Evolutionary conservation across 129 eudicot species (phyloP), one percentile per base, ranked within the genome.

Genomic region (Pulicaria dysenterica): DNA sequence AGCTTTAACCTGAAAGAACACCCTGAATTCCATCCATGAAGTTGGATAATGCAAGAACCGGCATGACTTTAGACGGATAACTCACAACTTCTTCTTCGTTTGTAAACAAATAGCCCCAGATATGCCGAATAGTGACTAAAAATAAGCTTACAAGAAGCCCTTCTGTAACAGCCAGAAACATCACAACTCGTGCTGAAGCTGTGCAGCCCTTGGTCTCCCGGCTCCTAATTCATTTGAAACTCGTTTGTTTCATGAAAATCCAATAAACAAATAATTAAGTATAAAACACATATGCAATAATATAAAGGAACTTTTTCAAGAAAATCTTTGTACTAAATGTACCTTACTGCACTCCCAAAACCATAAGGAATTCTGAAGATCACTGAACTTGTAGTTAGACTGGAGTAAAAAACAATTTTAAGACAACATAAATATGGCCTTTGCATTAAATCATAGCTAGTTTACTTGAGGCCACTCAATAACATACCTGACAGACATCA

Each of bases 161-260:
- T 50, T 81, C 83, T 46, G 41, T 53, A 34, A 84, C 51, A 15
- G 82, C 83, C 13, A 78, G 41, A 58, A 73, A 77, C 34, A 81
- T 43, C 44, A 74, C 81, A 5, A 81, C 79, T 34, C 44, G 64
- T 19, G 77, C 81, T 37, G 84, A 64, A 77, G 71, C 24, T 39
- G 68, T 31, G 86, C 84, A 41, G 79, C 79, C 36, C 3, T 7
- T 5, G 89, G 86, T 7, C n/a, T 64, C 48, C 80, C 84, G 31
- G 89, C 89, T 50, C 89, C 89, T 67, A 85, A 43, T 57, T 85
- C 89, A 50, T 85, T 85, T 36, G 89, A 85, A 36, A 85, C 80
- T 72, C 84, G 67, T 12, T 84, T 78, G 78, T 86, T 85, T 64
- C 57, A 58, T 48, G 7, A 34, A 14, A 8, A 19, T n/a, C 59